Percentiles rank a stretch among this genome's conserved stretches.
These are phyloP conservation scores for Hymenoscyphus albidus DNA, from an alignment of 2,329 filamentous ascomycete species.

Conservation along the genomic window DNA sequence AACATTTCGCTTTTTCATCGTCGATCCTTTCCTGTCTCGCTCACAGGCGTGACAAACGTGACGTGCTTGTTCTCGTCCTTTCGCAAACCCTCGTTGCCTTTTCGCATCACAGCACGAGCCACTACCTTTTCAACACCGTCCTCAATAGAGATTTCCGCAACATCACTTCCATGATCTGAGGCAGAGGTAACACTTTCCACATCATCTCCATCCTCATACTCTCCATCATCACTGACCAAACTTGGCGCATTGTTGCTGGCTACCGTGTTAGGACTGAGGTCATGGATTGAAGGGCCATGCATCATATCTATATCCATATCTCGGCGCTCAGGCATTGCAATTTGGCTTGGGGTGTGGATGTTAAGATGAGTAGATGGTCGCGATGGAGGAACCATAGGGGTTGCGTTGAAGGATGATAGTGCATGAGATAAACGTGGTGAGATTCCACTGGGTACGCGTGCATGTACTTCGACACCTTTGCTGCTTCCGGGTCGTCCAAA, in stretches of 20 bases:
- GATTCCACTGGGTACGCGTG: slow-evolving; percentile 37
- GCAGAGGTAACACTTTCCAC: slow-evolving; percentile 48
- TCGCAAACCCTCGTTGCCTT: slow-evolving; percentile 25
- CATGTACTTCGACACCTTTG: slow-evolving; percentile 46
- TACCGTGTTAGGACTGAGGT: slow-evolving; percentile 65
- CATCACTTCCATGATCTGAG: slow-evolving; percentile 57
- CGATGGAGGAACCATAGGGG: slow-evolving; percentile 16
- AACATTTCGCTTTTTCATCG: slow-evolving; percentile 14
- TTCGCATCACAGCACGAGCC: slow-evolving; percentile 26
- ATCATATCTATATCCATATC: slow-evolving; percentile 35
- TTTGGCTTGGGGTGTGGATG: slow-evolving; percentile 14
- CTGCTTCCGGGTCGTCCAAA: slow-evolving; percentile 51
- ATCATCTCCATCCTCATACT: slow-evolving; percentile 67
- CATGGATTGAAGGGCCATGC: slow-evolving; percentile 51
- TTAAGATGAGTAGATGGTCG: slow-evolving; percentile 21
- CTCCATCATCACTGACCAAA: slow-evolving; percentile 75
- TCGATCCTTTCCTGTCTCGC: slow-evolving; percentile 21
- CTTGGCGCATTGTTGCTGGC: slow-evolving; percentile 75
- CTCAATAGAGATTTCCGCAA: slow-evolving; percentile 59
- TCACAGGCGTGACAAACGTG: slow-evolving; percentile 35
- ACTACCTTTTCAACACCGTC: slow-evolving; percentile 38
- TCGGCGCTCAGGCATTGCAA: slow-evolving; percentile 11
- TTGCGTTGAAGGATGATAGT: slow-evolving; percentile 31
- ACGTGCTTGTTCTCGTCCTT: slow-evolving; percentile 36
- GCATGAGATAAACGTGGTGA: slow-evolving; percentile 38